Evolutionary conservation across 176 grass and related monocot species (phyloP).

Genomic region (Rhipidocladum racemiflorum): DNA sequence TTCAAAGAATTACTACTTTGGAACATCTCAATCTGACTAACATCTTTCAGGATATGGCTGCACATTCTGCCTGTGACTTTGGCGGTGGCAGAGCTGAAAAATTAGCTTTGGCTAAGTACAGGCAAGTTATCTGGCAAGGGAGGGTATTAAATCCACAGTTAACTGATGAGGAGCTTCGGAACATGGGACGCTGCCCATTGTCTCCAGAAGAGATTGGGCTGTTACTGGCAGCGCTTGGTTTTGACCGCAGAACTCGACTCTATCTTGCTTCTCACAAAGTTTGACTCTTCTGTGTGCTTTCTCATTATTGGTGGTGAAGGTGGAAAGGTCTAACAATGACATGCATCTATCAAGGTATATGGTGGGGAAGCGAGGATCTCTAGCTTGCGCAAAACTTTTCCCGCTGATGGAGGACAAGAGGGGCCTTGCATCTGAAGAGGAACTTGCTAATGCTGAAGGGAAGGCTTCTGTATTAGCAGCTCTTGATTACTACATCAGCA

Average conservation of each 20-base stretch:
- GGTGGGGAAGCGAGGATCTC: conserved; percentile 75
- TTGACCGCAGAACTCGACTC: conserved; percentile 65
- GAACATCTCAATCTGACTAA: conserved; percentile 11
- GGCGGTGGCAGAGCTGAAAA: conserved; percentile 83
- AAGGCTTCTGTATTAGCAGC: conserved; percentile 90
- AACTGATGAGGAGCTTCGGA: conserved; percentile 69
- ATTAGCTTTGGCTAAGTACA: conserved; percentile 87
- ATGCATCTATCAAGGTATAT: conserved; percentile 59
- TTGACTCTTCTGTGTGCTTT: background rate
- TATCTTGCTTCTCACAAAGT: conserved; percentile 99
- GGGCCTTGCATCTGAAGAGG: conserved; percentile 66
- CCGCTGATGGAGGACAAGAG: conserved; percentile 84
- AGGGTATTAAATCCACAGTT: conserved; percentile 80
- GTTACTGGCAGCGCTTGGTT: conserved; percentile 70
- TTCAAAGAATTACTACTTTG: background rate
- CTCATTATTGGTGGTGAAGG: background rate
- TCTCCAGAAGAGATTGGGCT: conserved; percentile 93
- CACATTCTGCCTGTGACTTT: conserved; percentile 91
- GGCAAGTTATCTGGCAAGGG: conserved; percentile 93
- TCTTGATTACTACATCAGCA: conserved; percentile 86
- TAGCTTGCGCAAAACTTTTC: conserved; percentile 73
- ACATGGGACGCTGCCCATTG: conserved; percentile 67
- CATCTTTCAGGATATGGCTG: conserved; percentile 85
- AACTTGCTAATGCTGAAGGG: conserved; percentile 65
- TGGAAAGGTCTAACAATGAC: conserved; percentile 18